Evolutionary conservation across 176 grass and related monocot genomes (phyloP).

Genomic region (Chloris gayana): DNA sequence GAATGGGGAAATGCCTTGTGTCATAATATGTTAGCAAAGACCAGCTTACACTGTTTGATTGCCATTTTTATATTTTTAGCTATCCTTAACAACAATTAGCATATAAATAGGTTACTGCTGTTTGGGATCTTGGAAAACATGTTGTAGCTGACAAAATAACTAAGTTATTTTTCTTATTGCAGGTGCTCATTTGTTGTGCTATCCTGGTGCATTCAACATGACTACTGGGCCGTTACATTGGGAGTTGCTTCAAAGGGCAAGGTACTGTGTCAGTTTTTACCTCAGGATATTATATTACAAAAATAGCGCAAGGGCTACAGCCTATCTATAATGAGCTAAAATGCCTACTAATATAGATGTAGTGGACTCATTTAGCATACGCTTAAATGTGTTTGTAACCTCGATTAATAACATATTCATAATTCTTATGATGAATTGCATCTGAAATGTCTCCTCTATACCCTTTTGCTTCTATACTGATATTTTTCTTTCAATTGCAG

Average conservation of each 20-base stretch:
- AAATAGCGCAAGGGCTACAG: not conserved
- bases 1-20: not conserved
- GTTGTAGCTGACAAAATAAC: conserved; percentile 4
- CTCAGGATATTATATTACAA: not conserved
- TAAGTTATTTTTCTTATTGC: not conserved
- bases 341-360: not conserved
- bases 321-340: not conserved
- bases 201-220: conserved; percentile 99
- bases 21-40: not conserved
- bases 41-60: not conserved
- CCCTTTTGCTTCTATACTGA: conserved; percentile 28
- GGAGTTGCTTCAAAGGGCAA: conserved; percentile 96
- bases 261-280: conserved; percentile 52
- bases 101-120: not conserved
- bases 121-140: conserved; percentile 2
- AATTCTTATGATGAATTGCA: too few species aligned
- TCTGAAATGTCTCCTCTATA: conserved; percentile 10
- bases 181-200: conserved; percentile 97
- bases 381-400: not conserved
- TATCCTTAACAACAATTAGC: not conserved
- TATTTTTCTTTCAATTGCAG: conserved; percentile 51
- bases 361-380: not conserved
- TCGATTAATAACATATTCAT: not conserved
- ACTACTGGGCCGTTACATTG: conserved; percentile 96
- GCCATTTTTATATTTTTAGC: not conserved